Percentiles rank a stretch among this genome's conserved stretches.
These are phyloP conservation scores for Clavispora fructus DNA, from an alignment of 805 yeast species.

Conservation along the genomic window DNA sequence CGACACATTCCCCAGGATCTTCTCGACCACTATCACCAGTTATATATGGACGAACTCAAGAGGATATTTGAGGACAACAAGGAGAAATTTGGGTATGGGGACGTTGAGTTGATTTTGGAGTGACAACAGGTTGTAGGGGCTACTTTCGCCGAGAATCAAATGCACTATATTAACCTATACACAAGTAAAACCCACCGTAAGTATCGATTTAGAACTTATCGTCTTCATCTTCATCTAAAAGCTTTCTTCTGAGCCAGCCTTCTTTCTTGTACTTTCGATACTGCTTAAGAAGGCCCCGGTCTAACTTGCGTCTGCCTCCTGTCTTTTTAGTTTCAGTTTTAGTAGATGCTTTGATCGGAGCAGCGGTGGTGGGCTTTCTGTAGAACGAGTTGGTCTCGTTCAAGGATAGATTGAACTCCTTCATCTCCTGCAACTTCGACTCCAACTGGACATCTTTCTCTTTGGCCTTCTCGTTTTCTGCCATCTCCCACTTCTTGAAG, in stretches of 20 bases:
- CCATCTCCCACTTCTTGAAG: constrained; percentile 34
- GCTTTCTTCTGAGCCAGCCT: constrained; percentile 5
- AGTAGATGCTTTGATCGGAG: not conserved
- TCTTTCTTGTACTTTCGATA: constrained; percentile 18
- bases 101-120: constrained; percentile 44
- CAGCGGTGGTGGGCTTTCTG: constrained; percentile 6
- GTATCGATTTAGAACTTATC: constrained; percentile 3
- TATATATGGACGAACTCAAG: constrained; percentile 61
- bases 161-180: not conserved
- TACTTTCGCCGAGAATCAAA: not conserved
- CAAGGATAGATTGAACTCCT: constrained; percentile 18
- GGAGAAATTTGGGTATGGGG: constrained; percentile 45
- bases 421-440: constrained; percentile 13
- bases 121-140: constrained; percentile 8
- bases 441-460: constrained; percentile 8
- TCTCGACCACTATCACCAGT: constrained; percentile 64
- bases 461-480: constrained; percentile 18
- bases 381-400: constrained; percentile 22
- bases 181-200: not conserved
- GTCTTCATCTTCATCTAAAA: constrained; percentile 5
- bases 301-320: constrained; percentile 29
- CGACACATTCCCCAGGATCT: constrained; percentile 34
- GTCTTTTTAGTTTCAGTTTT: not conserved
- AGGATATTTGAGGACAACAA: constrained; percentile 65
- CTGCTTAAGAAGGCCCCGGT: constrained; percentile 29